Percentiles rank a stretch among this genome's conserved stretches.
phyloP scores from a whole-genome alignment of 768 basidiomycete species.

The Leucocoprinus leucothites region DNA sequence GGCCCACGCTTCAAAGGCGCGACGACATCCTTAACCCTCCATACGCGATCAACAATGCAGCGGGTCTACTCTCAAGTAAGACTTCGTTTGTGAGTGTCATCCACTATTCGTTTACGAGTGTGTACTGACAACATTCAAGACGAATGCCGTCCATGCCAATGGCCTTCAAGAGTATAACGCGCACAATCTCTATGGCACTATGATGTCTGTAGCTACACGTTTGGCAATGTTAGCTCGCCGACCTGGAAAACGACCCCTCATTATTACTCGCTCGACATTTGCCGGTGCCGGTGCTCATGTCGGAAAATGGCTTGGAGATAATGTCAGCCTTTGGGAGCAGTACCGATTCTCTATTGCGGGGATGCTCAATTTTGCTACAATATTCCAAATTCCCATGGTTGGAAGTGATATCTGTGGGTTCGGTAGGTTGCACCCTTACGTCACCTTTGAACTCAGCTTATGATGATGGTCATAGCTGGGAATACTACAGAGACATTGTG shows the following conservation, averaged over 20 bases:
- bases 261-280: slow-evolving; percentile 75
- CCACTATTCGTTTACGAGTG: background rate
- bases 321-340: slow-evolving; percentile 55
- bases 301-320: slow-evolving; percentile 78
- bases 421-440: slow-evolving; percentile 30
- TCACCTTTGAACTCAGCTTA: background rate
- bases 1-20: slow-evolving; percentile 17
- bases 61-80: slow-evolving; percentile 47
- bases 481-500: slow-evolving; percentile 69
- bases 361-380: slow-evolving; percentile 60
- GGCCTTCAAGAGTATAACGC: slow-evolving; percentile 58
- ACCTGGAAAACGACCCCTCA: slow-evolving; percentile 55
- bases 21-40: slow-evolving; percentile 46
- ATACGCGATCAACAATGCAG: slow-evolving; percentile 59
- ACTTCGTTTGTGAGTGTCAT: slow-evolving; percentile 47
- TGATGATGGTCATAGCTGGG: slow-evolving; percentile 28
- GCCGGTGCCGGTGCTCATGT: slow-evolving; percentile 63
- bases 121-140: slow-evolving; percentile 21
- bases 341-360: slow-evolving; percentile 61
- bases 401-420: slow-evolving; percentile 75
- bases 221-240: slow-evolving; percentile 61
- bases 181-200: slow-evolving; percentile 67
- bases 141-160: slow-evolving; percentile 50
- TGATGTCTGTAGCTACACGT: slow-evolving; percentile 66
- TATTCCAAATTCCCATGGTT: slow-evolving; percentile 74